phyloP scores from a whole-genome alignment of 768 basidiomycete genomes.

The Suillus placidus region DNA sequence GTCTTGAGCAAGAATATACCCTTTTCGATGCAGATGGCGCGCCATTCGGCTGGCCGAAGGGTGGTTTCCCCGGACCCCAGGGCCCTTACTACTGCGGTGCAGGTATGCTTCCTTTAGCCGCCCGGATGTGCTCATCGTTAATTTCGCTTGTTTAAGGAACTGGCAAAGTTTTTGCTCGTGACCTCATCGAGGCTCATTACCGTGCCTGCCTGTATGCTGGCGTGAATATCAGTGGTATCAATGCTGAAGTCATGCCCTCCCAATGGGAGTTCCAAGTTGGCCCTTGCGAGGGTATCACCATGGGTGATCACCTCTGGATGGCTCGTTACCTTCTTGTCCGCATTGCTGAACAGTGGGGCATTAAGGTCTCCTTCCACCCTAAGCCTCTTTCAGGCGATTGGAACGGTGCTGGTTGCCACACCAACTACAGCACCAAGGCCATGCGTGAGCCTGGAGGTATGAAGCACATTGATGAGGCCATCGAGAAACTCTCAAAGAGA shows the following conservation, averaged over 20 bases:
- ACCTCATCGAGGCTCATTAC: constrained; percentile 99
- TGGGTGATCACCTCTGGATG: constrained; percentile 99
- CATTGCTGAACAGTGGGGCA: constrained; percentile 95
- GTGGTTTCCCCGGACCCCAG: constrained; percentile 99
- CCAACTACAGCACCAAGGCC: constrained; percentile 92
- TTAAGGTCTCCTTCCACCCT: constrained; percentile 99
- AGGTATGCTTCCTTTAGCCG: constrained; percentile 53
- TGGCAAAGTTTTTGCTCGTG: constrained; percentile 97
- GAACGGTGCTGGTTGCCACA: constrained; percentile 99
- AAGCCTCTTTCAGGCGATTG: constrained; percentile 97
- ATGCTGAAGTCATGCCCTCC: constrained; percentile 99
- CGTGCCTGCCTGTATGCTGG: constrained; percentile 94
- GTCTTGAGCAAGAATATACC: constrained; percentile 99
- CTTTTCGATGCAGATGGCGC: constrained; percentile 90
- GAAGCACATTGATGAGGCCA: constrained; percentile 88
- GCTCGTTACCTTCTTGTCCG: constrained; percentile 95
- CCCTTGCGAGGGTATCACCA: constrained; percentile 94
- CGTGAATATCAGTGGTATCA: constrained; percentile 98
- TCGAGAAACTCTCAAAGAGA: constrained; percentile 88
- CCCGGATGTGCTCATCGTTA: neutral
- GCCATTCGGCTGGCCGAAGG: constrained; percentile 97
- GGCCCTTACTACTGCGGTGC: constrained; percentile 99
- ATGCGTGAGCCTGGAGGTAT: constrained; percentile 97
- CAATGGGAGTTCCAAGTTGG: constrained; percentile 99
- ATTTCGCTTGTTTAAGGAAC: constrained; percentile 58